Base-by-base conservation (phyloP, 306 rosid species). In the Prosopis cineraria region DNA sequence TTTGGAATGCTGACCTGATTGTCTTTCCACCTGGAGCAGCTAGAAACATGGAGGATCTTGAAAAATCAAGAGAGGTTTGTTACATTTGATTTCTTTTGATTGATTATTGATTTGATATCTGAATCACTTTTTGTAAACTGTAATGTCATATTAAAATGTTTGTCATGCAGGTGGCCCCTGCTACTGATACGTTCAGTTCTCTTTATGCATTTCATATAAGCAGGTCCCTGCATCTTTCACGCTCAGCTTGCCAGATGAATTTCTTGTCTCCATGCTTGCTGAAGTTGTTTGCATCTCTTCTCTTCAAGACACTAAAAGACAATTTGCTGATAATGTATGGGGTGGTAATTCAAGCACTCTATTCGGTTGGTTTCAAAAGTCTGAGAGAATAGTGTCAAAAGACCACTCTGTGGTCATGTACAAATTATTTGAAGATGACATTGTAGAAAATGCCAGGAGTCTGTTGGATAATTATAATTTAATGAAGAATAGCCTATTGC, bases 161-260 rank as follows among this genome's bases (percentile, higher is more conserved):
- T 89, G 81, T 87, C 79, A 81, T 94, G 98, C 97, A 94, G 95
- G 97, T 92, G 87, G 78, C 59, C 82, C 88, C 86, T 92, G 90
- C 87, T 89, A 94, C 97, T 94, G 97, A 94, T 89, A 47, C 78
- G 60, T 90, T 92, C 85, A 40, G 97, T 94, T 92, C 91, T 94
- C 90, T 93, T 86, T 92, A 84, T 92, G 87, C 93, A 84, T 92
- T 90, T 92, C 87, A 75, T 92, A 75, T 89, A 80, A 88, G 91
- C 97, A 94, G 98, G 98, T 94, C 75, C 76, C 88, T 78, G 87
- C 88, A 80, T 89, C 92, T 44, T 87, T 94, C 87, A 60, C 85
- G 59, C 91, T 94, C 75, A 83, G 91, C 86, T 84, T 91, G 60
- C 82, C 93, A 13, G 85, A 90, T 74, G 95, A 85, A 75, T 72